Conservation (phyloP, 129 eudicot genomes). For the Logfia minima region DNA sequence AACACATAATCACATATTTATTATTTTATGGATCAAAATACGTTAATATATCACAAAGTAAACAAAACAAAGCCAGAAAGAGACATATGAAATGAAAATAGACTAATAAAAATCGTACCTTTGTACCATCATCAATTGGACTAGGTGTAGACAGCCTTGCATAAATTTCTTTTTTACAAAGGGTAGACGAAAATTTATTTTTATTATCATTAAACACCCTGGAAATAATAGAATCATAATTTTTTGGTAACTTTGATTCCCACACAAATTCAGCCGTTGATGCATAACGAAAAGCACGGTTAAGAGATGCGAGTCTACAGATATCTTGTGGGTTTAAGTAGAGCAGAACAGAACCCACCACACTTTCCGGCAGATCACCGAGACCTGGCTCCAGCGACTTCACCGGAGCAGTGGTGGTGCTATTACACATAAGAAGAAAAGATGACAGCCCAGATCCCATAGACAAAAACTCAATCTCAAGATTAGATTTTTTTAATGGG, state of each 20-base stretch:
- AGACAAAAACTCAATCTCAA: not conserved
- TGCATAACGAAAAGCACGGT: conserved; percentile 67
- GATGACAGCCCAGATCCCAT: conserved; percentile 42
- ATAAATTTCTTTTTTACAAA: conserved; percentile 69
- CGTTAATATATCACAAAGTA: not conserved
- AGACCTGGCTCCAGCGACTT: conserved; percentile 35
- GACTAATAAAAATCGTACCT: conserved; percentile 46
- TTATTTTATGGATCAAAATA: conserved; percentile 3
- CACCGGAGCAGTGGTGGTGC: conserved; percentile 34
- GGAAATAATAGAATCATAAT: conserved; percentile 45
- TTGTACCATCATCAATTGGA: conserved; percentile 68
- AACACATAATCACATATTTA: conserved; percentile 4
- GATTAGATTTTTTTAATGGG: not conserved
- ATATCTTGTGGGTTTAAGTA: conserved; percentile 67
- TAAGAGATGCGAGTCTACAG: conserved; percentile 59
- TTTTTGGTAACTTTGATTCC: conserved; percentile 76
- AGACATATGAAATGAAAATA: not conserved
- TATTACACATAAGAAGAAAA: conserved; percentile 33
- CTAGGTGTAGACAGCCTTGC: conserved; percentile 50
- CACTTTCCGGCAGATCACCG: conserved; percentile 88
- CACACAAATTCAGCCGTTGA: conserved; percentile 89
- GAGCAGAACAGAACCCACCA: conserved; percentile 58
- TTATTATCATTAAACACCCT: conserved; percentile 45
- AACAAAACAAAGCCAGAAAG: not conserved
- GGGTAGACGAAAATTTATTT: not conserved